Conservation (phyloP, 2,329 filamentous ascomycete genomes). For the Penicillium hesseltinei region DNA sequence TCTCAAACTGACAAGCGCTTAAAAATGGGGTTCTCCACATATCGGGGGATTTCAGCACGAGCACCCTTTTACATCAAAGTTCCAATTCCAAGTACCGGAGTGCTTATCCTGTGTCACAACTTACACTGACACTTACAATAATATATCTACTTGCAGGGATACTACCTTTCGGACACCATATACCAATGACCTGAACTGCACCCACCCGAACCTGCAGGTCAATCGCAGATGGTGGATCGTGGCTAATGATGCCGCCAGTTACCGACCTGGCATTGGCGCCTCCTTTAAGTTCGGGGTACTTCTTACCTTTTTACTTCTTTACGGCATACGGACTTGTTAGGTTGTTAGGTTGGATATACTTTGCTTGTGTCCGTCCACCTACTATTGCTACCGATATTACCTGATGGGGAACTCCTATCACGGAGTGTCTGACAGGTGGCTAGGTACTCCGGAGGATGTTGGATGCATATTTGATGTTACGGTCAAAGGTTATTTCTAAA, state of each 20-base stretch:
- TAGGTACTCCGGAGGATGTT: background rate
- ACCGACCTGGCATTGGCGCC: background rate
- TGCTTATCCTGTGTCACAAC: background rate
- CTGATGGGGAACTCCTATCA: background rate
- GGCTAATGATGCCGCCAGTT: conserved; percentile 3
- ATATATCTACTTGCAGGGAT: background rate
- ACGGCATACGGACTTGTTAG: background rate
- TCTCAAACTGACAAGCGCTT: background rate
- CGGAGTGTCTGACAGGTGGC: background rate
- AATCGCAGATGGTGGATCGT: conserved; percentile 9
- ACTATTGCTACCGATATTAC: background rate
- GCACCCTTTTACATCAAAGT: background rate
- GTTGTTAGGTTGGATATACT: background rate
- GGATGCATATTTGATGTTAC: background rate
- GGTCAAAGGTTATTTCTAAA: background rate
- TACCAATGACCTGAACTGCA: background rate
- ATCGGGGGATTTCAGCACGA: conserved; percentile 11
- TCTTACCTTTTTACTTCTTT: background rate
- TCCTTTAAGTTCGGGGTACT: background rate
- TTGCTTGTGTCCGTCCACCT: background rate
- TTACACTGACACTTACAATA: background rate
- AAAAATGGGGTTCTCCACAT: conserved; percentile 7
- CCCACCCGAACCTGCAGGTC: conserved; percentile 6
- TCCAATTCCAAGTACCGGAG: background rate
- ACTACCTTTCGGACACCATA: background rate